These are phyloP conservation scores for Yarrowia porcina DNA, from an alignment of 805 yeast species.

Conservation along the genomic window DNA sequence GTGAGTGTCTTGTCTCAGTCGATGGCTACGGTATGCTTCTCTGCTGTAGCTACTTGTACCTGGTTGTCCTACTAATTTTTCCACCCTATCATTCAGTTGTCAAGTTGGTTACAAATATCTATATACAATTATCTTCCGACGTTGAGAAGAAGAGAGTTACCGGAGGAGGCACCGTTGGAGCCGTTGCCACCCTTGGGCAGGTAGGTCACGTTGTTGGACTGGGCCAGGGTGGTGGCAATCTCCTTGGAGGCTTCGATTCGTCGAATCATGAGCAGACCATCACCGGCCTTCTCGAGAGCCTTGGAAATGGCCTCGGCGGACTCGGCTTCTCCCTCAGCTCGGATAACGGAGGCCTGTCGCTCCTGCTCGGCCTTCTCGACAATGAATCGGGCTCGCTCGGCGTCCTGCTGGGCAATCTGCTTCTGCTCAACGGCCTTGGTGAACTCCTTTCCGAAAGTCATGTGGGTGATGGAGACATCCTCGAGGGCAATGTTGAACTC, in stretches of 20 bases:
- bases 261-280: conserved; percentile 88
- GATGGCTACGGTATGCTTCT: too few species aligned
- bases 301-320: conserved; percentile 93
- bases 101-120: conserved; percentile 9
- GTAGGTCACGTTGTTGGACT: conserved; percentile 81
- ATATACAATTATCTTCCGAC: conserved; percentile 36
- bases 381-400: conserved; percentile 89
- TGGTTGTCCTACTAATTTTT: background rate
- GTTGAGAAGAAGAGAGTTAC: conserved; percentile 36
- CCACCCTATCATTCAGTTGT: background rate
- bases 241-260: conserved; percentile 96
- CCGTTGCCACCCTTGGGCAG: conserved; percentile 57
- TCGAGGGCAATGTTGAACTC: conserved; percentile 91
- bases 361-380: conserved; percentile 98
- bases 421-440: conserved; percentile 98
- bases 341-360: conserved; percentile 86
- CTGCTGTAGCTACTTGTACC: too few species aligned
- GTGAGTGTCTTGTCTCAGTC: too few species aligned
- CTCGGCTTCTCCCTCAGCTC: conserved; percentile 99
- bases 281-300: conserved; percentile 92
- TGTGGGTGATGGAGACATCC: conserved; percentile 96
- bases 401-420: conserved; percentile 99
- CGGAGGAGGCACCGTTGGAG: conserved; percentile 41
- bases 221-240: conserved; percentile 83
- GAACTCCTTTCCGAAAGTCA: conserved; percentile 95